Percentiles rank a stretch among this genome's conserved stretches.
Conservation (phyloP, 768 basidiomycete species). For the Mycena belliarum region DNA sequence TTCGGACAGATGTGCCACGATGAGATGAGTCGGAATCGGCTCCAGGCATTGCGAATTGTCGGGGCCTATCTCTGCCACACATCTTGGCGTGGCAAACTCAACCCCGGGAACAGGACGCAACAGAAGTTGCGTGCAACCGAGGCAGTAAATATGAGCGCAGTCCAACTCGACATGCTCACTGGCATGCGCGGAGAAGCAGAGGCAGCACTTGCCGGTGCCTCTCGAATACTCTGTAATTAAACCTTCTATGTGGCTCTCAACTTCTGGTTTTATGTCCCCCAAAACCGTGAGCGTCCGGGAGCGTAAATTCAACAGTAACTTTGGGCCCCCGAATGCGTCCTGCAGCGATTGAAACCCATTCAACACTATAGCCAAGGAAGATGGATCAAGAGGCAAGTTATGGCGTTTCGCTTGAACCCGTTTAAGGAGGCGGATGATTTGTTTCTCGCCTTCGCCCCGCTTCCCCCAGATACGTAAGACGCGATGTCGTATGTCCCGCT, state of each 20-base stretch:
- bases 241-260: background rate
- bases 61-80: slow-evolving; percentile 1
- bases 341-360: background rate
- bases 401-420: slow-evolving; percentile 9
- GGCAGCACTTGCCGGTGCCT: slow-evolving; percentile 7
- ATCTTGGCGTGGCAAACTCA: background rate
- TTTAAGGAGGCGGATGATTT: slow-evolving; percentile 12
- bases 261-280: slow-evolving; percentile 11
- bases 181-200: slow-evolving; percentile 2
- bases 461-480: slow-evolving; percentile 20
- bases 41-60: slow-evolving; percentile 1
- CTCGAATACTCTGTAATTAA: background rate
- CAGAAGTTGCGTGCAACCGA: background rate
- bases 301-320: slow-evolving; percentile 11
- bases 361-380: background rate
- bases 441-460: slow-evolving; percentile 2
- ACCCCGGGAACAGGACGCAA: slow-evolving; percentile 8
- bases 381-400: background rate
- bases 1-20: slow-evolving; percentile 1
- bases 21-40: background rate
- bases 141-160: slow-evolving; percentile 20
- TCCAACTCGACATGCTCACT: slow-evolving; percentile 1
- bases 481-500: slow-evolving; percentile 1
- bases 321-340: slow-evolving; percentile 9
- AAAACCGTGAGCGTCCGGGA: slow-evolving; percentile 2